Percentiles rank a stretch among this genome's conserved stretches.
Conservation (phyloP, 1,284 basidiomycete species). For the Mycena citricolor region DNA sequence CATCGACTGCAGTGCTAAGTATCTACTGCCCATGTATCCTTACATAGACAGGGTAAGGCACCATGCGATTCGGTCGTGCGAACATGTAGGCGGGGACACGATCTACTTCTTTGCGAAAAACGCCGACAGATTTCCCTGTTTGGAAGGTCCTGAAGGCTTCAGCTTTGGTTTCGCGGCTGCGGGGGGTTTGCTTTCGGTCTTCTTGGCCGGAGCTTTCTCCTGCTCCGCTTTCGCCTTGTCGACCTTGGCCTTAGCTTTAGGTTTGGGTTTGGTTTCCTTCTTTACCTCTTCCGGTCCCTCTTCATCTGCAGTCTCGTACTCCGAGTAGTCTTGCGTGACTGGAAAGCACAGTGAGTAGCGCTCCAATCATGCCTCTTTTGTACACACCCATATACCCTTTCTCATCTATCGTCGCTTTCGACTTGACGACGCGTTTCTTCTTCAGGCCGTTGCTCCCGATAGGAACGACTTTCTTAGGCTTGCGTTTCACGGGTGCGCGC, state of each 20-base stretch:
- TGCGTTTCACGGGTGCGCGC: constrained; percentile 50
- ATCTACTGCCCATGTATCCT: too few species aligned
- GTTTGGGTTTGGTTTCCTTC: constrained; percentile 33
- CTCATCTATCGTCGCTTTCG: constrained; percentile 51
- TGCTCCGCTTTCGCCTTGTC: constrained; percentile 19
- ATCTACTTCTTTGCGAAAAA: too few species aligned
- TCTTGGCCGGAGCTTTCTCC: constrained; percentile 4
- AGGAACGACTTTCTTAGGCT: constrained; percentile 61
- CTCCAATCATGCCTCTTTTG: neutral
- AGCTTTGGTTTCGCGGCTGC: constrained; percentile 15
- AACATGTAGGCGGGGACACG: too few species aligned
- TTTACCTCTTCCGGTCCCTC: constrained; percentile 43
- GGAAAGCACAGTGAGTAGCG: constrained; percentile 10
- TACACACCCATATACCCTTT: constrained; percentile 72
- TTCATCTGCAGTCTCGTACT: constrained; percentile 75
- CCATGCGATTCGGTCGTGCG: too few species aligned
- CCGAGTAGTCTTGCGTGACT: constrained; percentile 78
- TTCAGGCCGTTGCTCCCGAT: constrained; percentile 71
- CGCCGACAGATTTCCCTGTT: too few species aligned
- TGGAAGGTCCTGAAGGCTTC: too few species aligned
- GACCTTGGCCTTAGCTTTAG: constrained; percentile 32
- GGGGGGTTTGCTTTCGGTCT: constrained; percentile 3
- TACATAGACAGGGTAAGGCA: too few species aligned
- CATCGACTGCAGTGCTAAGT: too few species aligned
- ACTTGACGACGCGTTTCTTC: constrained; percentile 66